Base-by-base conservation (phyloP, 2,329 filamentous ascomycete genomes). In the Phyllosticta citribraziliensis region DNA sequence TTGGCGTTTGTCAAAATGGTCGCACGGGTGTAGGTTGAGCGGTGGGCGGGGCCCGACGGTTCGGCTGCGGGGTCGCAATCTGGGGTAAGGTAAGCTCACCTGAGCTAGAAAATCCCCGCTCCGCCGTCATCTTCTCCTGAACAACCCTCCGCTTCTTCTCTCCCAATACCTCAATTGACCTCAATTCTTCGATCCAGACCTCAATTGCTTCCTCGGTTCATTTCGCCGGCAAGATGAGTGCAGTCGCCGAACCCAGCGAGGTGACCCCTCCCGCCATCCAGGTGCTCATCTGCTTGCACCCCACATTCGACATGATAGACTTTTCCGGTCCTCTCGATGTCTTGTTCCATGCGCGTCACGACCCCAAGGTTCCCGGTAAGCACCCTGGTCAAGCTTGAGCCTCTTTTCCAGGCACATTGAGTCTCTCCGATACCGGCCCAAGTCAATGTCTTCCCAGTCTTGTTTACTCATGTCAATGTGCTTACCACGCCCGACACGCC, bases 301-400 rank as follows among this genome's bases (percentile, higher is more conserved):
- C 78, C 63, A 76, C 76, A 67, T 82, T 84, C 74, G 81, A 83
- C 72, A 78, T 80, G 55, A 73, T 84, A 64, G 81, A 84, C 72
- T 79, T 83, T 66, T 75, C 78, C 66, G 83, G 82, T 56, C 82
- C 83, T 57, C 75, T 85, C 58, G 82, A 85, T 73, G 79, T 84
- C 68, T 76, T 86, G 65, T 76, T 72, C 69, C 73, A 75, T 64
- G 80, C 82, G 65, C 76, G 76, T 64, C 81, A 84, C 67, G 77
- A 84, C 65, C 66, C 74, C 67, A 79, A 80, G 66, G 78, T 84
- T 67, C 74, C 76, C 66, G 70, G 81, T 82, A 69, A 67, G 40
- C 40, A 6, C 14, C n/a, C 14, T 47, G 70, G 47, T 19, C 9
- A 19, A 20, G 24, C 20, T 10, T 24, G 52, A 53, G 20, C 20